Conservation (phyloP, 306 rosid species). For the Sphenostylis stenocarpa region DNA sequence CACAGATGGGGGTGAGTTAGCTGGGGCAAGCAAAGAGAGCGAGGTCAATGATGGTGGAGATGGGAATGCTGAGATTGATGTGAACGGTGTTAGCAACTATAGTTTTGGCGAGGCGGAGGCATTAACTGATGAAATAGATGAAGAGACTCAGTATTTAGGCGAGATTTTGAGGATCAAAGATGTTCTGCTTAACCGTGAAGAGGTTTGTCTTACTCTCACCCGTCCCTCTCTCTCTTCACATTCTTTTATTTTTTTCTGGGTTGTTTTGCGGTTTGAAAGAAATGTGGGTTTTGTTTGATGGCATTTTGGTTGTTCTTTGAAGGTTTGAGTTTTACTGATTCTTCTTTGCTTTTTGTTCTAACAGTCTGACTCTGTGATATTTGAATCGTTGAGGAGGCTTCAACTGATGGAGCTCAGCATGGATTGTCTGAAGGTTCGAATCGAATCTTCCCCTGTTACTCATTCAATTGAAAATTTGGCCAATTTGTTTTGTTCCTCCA, state of each 20-base stretch:
- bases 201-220: conserved; percentile 37
- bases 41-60: conserved; percentile 43
- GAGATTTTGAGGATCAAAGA: conserved; percentile 84
- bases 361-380: conserved; percentile 78
- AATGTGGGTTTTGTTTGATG: not conserved
- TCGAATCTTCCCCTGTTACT: conserved; percentile 24
- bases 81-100: conserved; percentile 53
- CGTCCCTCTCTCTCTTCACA: not conserved
- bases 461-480: conserved; percentile 6
- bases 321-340: conserved; percentile 22
- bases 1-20: conserved; percentile 27
- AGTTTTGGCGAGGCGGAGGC: conserved; percentile 90
- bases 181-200: conserved; percentile 41
- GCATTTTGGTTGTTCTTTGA: conserved; percentile 12
- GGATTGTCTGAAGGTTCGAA: conserved; percentile 70
- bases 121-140: conserved; percentile 84
- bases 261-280: not conserved
- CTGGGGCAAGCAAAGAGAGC: conserved; percentile 87
- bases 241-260: not conserved
- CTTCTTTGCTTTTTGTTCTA: conserved; percentile 34
- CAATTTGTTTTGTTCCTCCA: conserved; percentile 3
- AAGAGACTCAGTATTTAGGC: conserved; percentile 55
- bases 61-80: conserved; percentile 45
- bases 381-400: conserved; percentile 85
- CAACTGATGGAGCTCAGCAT: conserved; percentile 71